phyloP scores from a whole-genome alignment of 176 grass and related monocot species.

The Poa pratensis region DNA sequence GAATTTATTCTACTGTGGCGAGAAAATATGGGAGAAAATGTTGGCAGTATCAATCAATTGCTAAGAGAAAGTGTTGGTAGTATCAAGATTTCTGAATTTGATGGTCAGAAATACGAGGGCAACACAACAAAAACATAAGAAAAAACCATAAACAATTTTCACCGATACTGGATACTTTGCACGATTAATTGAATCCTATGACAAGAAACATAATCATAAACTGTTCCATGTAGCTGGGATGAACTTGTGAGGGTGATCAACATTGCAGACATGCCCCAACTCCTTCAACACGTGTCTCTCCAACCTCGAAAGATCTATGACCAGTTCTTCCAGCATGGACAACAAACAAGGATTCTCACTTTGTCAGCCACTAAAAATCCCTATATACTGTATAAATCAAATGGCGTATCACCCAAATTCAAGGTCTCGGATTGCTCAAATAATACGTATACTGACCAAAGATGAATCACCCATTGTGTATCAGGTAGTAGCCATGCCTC shows the following conservation, averaged over 20 bases:
- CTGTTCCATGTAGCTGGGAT: slow-evolving; percentile 64
- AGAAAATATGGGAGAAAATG: no score
- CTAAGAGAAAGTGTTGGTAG: no score
- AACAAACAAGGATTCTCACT: not conserved
- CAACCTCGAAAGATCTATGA: not conserved
- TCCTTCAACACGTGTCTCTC: slow-evolving; percentile 8
- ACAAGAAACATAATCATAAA: slow-evolving; percentile 3
- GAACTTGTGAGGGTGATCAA: slow-evolving; percentile 64
- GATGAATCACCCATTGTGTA: slow-evolving; percentile 39
- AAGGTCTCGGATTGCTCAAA: not conserved
- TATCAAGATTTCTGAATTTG: no score
- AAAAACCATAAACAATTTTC: not conserved
- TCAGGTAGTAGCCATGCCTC: slow-evolving; percentile 39
- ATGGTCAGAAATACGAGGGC: no score
- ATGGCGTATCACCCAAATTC: not conserved
- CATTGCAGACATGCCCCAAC: slow-evolving; percentile 54
- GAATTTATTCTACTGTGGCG: no score
- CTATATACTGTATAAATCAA: not conserved
- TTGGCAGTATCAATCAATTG: no score
- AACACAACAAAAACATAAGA: not conserved
- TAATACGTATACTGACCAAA: not conserved
- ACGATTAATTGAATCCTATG: not conserved
- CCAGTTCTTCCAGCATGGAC: not conserved
- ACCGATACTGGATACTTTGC: not conserved
- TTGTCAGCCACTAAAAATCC: not conserved